Conservation (phyloP, 768 basidiomycete species). For the Pleurotus pulmonarius region DNA sequence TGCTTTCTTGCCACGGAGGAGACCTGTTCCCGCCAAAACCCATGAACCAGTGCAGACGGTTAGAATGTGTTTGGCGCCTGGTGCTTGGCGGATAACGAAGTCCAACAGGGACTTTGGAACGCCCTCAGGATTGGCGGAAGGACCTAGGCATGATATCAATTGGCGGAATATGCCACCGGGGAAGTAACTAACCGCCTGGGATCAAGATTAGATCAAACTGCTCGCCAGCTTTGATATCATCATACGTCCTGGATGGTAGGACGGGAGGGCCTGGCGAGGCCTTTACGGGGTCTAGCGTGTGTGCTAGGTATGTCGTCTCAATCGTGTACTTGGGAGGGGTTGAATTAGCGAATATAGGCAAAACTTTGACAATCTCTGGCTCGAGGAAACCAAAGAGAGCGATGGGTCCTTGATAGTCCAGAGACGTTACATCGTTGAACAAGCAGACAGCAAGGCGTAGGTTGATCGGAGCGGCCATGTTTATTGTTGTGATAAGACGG, state of each 20-base stretch:
- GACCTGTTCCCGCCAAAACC: constrained; percentile 23
- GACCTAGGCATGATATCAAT: too few species aligned
- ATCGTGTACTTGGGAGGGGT: not conserved
- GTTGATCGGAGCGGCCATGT: not conserved
- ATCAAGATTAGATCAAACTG: not conserved
- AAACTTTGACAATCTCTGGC: not conserved
- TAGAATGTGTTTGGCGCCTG: constrained; percentile 20
- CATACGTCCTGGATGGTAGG: not conserved
- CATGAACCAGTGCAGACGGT: constrained; percentile 24
- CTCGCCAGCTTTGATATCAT: not conserved
- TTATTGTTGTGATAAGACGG: too few species aligned
- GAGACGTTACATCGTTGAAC: constrained; percentile 15
- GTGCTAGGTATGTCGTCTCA: constrained; percentile 14
- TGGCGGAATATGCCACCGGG: too few species aligned
- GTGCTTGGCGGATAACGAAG: constrained; percentile 15
- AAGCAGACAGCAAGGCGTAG: constrained; percentile 18
- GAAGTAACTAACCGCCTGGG: not conserved
- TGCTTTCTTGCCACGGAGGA: constrained; percentile 22
- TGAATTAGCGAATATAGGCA: not conserved
- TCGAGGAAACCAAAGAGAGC: constrained; percentile 13
- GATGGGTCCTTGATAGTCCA: constrained; percentile 20
- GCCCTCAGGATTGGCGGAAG: not conserved
- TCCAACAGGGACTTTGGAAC: constrained; percentile 1
- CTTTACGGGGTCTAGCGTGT: constrained; percentile 16
- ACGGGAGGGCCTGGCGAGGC: constrained; percentile 12